These are phyloP conservation scores for Galerina marginata DNA, from an alignment of 768 basidiomycete species.

Conservation along the genomic window DNA sequence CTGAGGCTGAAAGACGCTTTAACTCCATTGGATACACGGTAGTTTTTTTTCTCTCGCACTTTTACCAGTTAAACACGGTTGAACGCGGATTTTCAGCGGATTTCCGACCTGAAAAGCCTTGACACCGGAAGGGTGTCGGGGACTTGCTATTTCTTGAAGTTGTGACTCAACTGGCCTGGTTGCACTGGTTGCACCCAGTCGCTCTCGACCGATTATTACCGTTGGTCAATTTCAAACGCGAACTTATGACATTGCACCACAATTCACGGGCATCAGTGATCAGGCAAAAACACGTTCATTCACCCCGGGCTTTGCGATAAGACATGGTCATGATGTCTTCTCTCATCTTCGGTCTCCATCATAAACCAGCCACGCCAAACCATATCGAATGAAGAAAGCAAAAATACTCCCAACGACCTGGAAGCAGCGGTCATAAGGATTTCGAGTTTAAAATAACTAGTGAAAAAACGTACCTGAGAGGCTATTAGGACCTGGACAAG, in stretches of 20 bases:
- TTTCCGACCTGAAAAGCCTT: constrained; percentile 5
- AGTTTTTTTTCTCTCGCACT: background rate
- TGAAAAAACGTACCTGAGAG: constrained; percentile 63
- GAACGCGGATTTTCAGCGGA: constrained; percentile 33
- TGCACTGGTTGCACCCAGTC: too few species aligned
- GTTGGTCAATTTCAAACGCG: background rate
- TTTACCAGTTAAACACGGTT: constrained; percentile 8
- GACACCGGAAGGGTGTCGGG: background rate
- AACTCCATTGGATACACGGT: constrained; percentile 18
- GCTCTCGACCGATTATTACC: too few species aligned
- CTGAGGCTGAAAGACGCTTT: constrained; percentile 20
- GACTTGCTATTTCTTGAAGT: background rate
- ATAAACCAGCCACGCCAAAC: constrained; percentile 86
- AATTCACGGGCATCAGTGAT: too few species aligned
- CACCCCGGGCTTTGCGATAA: background rate
- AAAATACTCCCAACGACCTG: constrained; percentile 77
- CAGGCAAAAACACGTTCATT: background rate
- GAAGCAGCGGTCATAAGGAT: constrained; percentile 4
- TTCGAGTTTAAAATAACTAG: constrained; percentile 13
- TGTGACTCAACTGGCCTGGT: too few species aligned
- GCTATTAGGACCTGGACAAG: constrained; percentile 76
- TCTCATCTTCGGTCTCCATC: constrained; percentile 81
- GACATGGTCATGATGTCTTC: background rate
- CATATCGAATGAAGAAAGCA: constrained; percentile 90
- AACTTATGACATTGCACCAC: background rate